Evolutionary conservation across 306 rosid species (phyloP).

Genomic region (Quercus ilex): DNA sequence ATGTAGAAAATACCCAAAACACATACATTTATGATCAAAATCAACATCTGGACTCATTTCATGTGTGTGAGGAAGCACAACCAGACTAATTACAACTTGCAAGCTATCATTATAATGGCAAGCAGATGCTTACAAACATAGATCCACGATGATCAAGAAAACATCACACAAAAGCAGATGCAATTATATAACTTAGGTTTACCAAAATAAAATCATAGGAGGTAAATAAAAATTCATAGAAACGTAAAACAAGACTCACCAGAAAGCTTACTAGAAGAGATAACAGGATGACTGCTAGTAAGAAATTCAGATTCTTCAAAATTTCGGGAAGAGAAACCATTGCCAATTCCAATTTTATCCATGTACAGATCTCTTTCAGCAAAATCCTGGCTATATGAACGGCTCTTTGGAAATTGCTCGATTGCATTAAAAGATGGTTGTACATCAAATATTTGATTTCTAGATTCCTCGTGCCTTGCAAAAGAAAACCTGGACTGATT

Average conservation of each 20-base stretch:
- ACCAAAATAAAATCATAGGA: neutral
- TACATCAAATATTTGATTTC: constrained; percentile 41
- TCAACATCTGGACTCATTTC: neutral
- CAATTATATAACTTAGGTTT: neutral
- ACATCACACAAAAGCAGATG: neutral
- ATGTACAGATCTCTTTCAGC: constrained; percentile 45
- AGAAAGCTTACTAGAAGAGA: constrained; percentile 52
- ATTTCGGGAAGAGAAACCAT: constrained; percentile 45
- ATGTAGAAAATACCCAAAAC: neutral
- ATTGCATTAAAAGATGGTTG: constrained; percentile 42
- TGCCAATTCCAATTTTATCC: constrained; percentile 45
- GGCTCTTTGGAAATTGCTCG: constrained; percentile 43
- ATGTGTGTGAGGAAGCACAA: neutral
- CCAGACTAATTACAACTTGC: neutral
- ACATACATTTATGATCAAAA: neutral
- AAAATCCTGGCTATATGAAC: constrained; percentile 44
- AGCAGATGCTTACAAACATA: neutral
- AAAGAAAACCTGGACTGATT: constrained; percentile 87
- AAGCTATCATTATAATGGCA: neutral
- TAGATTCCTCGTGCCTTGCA: constrained; percentile 79
- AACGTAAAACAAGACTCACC: constrained; percentile 46
- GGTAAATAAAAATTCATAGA: neutral
- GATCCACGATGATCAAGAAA: neutral
- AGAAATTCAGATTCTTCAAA: constrained; percentile 51
- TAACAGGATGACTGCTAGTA: constrained; percentile 27